These are phyloP conservation scores for Lactarius quietus DNA, from an alignment of 768 basidiomycete genomes.

Conservation along the genomic window DNA sequence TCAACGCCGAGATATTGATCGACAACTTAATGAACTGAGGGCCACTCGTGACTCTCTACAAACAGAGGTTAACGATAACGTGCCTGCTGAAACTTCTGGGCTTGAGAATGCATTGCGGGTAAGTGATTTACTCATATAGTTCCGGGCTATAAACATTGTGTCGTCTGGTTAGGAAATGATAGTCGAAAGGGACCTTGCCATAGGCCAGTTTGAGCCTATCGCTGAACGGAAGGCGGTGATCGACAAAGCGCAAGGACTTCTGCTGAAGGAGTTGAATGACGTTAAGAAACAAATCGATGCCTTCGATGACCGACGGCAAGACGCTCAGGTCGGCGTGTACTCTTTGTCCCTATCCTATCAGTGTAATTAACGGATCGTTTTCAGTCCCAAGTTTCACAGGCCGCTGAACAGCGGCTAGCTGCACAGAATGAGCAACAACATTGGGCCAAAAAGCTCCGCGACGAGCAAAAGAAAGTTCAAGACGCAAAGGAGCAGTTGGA, in stretches of 20 bases:
- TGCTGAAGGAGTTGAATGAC: conserved; percentile 43
- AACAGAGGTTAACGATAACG: conserved; percentile 62
- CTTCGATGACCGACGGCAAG: conserved; percentile 45
- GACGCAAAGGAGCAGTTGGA: conserved; percentile 45
- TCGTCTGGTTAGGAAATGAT: conserved; percentile 46
- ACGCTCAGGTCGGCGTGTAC: conserved; percentile 43
- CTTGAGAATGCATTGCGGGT: conserved; percentile 55
- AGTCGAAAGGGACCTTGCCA: conserved; percentile 45
- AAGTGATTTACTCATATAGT: conserved; percentile 20
- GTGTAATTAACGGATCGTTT: conserved; percentile 4
- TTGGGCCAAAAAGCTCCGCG: conserved; percentile 50
- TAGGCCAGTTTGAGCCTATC: conserved; percentile 49
- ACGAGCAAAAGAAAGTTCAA: conserved; percentile 45
- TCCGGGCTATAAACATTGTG: not conserved
- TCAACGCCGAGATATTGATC: conserved; percentile 7
- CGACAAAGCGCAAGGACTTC: conserved; percentile 42
- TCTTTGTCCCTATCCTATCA: conserved; percentile 1
- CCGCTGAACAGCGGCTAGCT: conserved; percentile 46
- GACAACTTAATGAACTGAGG: conserved; percentile 31
- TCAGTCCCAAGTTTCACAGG: conserved; percentile 49
- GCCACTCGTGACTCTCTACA: conserved; percentile 41
- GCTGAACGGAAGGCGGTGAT: conserved; percentile 43
- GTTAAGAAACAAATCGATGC: conserved; percentile 49
- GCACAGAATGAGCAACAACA: conserved; percentile 48
- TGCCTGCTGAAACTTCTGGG: conserved; percentile 59